Conservation (phyloP, 2,329 filamentous ascomycete genomes). For the Fusarium sp. region DNA sequence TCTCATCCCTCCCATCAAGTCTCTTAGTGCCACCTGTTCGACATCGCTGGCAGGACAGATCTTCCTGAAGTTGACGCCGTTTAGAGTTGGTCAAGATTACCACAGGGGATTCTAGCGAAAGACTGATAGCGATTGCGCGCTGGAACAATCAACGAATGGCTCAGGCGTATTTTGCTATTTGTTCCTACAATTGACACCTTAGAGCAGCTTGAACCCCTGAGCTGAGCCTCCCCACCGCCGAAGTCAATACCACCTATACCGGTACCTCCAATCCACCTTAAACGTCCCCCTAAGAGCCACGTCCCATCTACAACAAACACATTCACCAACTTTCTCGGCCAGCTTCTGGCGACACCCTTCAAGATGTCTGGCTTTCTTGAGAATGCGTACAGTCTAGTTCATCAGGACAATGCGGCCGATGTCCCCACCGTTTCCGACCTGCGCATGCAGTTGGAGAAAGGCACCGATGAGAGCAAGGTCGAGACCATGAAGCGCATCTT, state of each 20-base stretch:
- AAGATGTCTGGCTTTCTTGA: conserved; percentile 96
- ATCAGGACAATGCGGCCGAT: conserved; percentile 96
- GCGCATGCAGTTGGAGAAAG: conserved; percentile 93
- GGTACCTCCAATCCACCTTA: conserved; percentile 45
- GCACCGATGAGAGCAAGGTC: conserved; percentile 90
- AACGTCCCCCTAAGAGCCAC: conserved; percentile 46
- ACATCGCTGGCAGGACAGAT: conserved; percentile 55
- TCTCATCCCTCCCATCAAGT: conserved; percentile 20
- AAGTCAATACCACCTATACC: conserved; percentile 45
- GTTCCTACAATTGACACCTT: conserved; percentile 42
- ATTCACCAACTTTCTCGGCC: conserved; percentile 39
- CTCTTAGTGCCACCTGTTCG: conserved; percentile 58
- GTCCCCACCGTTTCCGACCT: conserved; percentile 91
- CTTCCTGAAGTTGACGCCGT: conserved; percentile 51
- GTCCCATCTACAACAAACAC: conserved; percentile 47
- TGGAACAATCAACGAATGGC: conserved; percentile 49
- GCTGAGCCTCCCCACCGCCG: conserved; percentile 53
- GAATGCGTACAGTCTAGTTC: conserved; percentile 94
- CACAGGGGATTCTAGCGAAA: conserved; percentile 48
- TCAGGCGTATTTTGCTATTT: conserved; percentile 45
- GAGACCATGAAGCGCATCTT: conserved; percentile 97
- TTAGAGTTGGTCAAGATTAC: conserved; percentile 48
- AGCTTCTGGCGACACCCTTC: conserved; percentile 49
- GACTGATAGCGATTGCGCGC: conserved; percentile 48
- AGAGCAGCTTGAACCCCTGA: conserved; percentile 44